These are phyloP conservation scores for Podaxis carcinomalis DNA, from an alignment of 768 basidiomycete genomes.

Conservation along the genomic window DNA sequence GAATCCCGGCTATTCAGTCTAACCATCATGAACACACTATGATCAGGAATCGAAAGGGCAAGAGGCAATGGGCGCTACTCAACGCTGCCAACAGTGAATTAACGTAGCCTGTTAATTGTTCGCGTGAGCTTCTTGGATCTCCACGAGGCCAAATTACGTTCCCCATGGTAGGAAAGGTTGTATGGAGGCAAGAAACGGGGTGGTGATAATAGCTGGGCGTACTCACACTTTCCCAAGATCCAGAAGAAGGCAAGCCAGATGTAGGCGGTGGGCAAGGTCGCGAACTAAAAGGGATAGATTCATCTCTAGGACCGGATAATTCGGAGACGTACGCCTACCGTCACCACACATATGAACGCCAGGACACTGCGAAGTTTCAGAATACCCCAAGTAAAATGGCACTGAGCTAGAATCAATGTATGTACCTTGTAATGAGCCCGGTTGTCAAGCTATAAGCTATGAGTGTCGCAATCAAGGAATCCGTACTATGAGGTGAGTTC, in stretches of 20 bases:
- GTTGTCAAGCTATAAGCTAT: constrained; percentile 42
- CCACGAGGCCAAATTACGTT: constrained; percentile 4
- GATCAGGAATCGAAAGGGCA: neutral
- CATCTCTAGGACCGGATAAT: neutral
- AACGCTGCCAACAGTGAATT: constrained; percentile 51
- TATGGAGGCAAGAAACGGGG: neutral
- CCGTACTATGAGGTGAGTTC: constrained; percentile 27
- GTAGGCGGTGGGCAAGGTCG: constrained; percentile 42
- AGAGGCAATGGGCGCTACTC: constrained; percentile 17
- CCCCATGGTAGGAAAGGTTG: neutral
- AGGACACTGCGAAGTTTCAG: constrained; percentile 27
- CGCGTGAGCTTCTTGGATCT: neutral
- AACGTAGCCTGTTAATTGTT: constrained; percentile 36
- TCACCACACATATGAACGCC: constrained; percentile 36
- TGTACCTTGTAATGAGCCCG: constrained; percentile 39
- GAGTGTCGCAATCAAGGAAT: constrained; percentile 39
- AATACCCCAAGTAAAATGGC: neutral
- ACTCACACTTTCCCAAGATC: constrained; percentile 46
- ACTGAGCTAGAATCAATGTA: neutral
- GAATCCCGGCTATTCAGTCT: constrained; percentile 46
- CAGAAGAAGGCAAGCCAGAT: constrained; percentile 49
- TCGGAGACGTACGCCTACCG: constrained; percentile 22
- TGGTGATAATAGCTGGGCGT: neutral
- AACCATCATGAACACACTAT: neutral
- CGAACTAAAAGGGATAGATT: constrained; percentile 26